phyloP scores from a whole-genome alignment of 129 eudicot species.

The Lactuca sativa region DNA sequence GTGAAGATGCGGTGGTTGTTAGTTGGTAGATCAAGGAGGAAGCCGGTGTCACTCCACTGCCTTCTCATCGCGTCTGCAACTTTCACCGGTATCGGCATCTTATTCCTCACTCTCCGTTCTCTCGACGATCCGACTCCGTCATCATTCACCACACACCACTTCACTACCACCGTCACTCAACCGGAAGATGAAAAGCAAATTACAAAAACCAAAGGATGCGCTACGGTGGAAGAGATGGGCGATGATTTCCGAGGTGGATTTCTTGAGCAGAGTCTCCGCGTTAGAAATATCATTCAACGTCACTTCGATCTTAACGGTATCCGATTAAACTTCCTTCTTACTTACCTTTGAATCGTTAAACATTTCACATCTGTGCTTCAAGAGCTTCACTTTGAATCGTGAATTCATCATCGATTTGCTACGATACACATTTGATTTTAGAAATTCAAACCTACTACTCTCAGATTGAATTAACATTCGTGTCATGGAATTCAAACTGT shows the following conservation, averaged over 20 bases:
- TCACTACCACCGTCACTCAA: conserved; percentile 15
- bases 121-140: conserved; percentile 53
- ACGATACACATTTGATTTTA: not conserved
- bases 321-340: not conserved
- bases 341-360: not conserved
- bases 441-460: conserved; percentile 3
- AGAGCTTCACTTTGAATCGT: not conserved
- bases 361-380: not conserved
- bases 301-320: conserved; percentile 63
- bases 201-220: conserved; percentile 39
- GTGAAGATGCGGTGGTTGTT: conserved; percentile 27
- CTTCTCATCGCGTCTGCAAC: conserved; percentile 43
- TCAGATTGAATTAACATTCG: not conserved
- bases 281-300: conserved; percentile 44
- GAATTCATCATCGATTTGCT: not conserved
- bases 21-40: conserved; percentile 43
- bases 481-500: not conserved
- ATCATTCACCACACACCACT: conserved; percentile 15
- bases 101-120: conserved; percentile 51
- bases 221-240: conserved; percentile 80
- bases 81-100: conserved; percentile 46
- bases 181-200: conserved; percentile 2
- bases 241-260: conserved; percentile 53
- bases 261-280: conserved; percentile 44
- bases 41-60: conserved; percentile 24